Evolutionary conservation across 768 basidiomycete species (phyloP), one percentile per base, ranked within the genome.

Genomic region (Amyloporia xantha): DNA sequence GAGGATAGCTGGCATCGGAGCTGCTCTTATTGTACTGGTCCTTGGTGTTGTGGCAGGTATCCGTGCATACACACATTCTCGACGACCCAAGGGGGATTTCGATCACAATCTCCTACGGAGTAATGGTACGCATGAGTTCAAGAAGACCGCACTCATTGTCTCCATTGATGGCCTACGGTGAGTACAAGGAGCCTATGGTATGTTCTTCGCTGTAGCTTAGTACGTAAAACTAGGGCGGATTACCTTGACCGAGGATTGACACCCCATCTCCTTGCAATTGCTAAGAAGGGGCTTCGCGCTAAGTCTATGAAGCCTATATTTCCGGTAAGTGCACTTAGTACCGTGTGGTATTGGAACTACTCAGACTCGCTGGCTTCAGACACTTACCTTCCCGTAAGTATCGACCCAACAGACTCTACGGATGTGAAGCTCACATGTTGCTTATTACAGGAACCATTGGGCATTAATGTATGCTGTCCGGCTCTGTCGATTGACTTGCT

Each of bases 231-330:
- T 51, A 90, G 90, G 47, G 88, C 91, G 28, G 88, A 89, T 62
- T 94, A 94, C 60, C 73, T 95, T 21, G 88, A 92, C 62, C 75
- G 88, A 42, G 88, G 86, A 0, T 63, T 93, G 36, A 93, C 91
- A 0, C 91, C 91, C 1, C 84, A 94, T 63, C 66, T 94, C 11
- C 69, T 91, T 38, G 78, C 80, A 49, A 84, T 92, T 50, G 87
- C 87, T 60, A 78, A 84, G 67, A 74, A 84, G 60, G 92, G 92
- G 1, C 59, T 94, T n/a, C 75, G 89, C 27, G 91, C 93, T 2
- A 90, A 94, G 64, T 87, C 79, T 4, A 83, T 95, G 82, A 72
- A 74, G 41, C 88, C 93, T n/a, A 64, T 91, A 5, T 94, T 94
- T 56, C 93, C 93, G 4, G 89, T 90, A 52, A 57, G 82, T 62